phyloP scores from a whole-genome alignment of 1,284 basidiomycete genomes.

The Sporisorium iseilematis-ciliati region DNA sequence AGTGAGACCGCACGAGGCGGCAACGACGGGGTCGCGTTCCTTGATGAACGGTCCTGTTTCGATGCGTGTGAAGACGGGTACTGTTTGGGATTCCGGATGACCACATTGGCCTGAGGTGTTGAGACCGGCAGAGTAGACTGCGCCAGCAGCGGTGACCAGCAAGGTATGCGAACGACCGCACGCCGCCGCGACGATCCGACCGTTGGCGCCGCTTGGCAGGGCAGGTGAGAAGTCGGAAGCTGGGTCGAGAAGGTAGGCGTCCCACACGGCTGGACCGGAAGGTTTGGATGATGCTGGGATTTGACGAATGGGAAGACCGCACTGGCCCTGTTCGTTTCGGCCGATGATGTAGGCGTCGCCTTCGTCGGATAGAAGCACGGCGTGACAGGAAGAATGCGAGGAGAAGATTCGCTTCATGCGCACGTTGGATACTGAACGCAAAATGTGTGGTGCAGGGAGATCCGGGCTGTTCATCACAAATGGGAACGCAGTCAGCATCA shows the following conservation, averaged over 20 bases:
- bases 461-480: conserved; percentile 74
- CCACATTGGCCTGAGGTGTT: conserved; percentile 90
- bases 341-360: conserved; percentile 89
- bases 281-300: conserved; percentile 66
- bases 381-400: conserved; percentile 57
- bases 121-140: conserved; percentile 84
- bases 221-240: conserved; percentile 61
- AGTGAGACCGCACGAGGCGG: conserved; percentile 83
- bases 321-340: conserved; percentile 75
- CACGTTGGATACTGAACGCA: conserved; percentile 86
- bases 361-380: conserved; percentile 70
- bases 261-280: conserved; percentile 75
- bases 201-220: conserved; percentile 75
- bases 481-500: neutral
- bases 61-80: conserved; percentile 79
- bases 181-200: conserved; percentile 83
- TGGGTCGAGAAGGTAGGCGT: conserved; percentile 73
- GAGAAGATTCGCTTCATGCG: conserved; percentile 54
- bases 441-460: conserved; percentile 84
- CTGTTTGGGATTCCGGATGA: conserved; percentile 76
- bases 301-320: conserved; percentile 59
- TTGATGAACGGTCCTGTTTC: conserved; percentile 72
- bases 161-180: conserved; percentile 85
- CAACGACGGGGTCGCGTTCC: conserved; percentile 76
- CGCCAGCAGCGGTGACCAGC: conserved; percentile 83